These are phyloP conservation scores for Breynia disticha DNA, from an alignment of 441 rosid genomes.

Conservation along the genomic window DNA sequence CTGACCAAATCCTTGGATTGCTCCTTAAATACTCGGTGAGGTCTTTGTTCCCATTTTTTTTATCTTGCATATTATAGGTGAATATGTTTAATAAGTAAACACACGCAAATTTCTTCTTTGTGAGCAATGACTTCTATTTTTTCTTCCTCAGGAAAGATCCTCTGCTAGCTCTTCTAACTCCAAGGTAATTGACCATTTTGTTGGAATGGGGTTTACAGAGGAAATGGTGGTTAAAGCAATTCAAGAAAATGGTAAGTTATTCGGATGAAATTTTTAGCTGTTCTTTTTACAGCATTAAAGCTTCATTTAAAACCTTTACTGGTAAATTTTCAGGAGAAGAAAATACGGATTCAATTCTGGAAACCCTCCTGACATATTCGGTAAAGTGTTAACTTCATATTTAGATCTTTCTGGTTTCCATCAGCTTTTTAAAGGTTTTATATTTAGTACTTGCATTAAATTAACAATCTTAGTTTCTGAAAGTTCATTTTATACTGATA, in stretches of 20 bases:
- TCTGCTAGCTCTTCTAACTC: constrained; percentile 54
- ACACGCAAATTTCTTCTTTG: neutral
- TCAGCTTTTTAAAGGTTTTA: neutral
- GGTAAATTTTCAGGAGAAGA: constrained; percentile 45
- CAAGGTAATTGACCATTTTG: constrained; percentile 53
- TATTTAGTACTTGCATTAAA: too few species aligned
- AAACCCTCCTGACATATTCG: constrained; percentile 43
- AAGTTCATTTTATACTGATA: too few species aligned
- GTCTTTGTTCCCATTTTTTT: neutral
- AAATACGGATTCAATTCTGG: constrained; percentile 44
- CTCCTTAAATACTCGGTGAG: constrained; percentile 54
- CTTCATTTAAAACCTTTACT: constrained; percentile 6
- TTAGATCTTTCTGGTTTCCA: neutral
- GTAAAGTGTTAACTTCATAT: constrained; percentile 25
- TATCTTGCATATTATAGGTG: neutral
- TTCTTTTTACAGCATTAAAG: neutral
- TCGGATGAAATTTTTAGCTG: neutral
- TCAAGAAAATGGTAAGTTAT: constrained; percentile 49
- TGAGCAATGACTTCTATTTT: constrained; percentile 9
- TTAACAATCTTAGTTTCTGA: too few species aligned
- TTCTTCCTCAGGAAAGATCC: constrained; percentile 28
- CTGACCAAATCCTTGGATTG: constrained; percentile 45
- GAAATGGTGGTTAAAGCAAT: constrained; percentile 53
- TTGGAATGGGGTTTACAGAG: constrained; percentile 61
- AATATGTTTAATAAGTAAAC: too few species aligned